Percentiles rank a stretch among this genome's conserved stretches.
phyloP scores from a whole-genome alignment of 169 alveolate genomes.

The Cystoisospora suis region DNA sequence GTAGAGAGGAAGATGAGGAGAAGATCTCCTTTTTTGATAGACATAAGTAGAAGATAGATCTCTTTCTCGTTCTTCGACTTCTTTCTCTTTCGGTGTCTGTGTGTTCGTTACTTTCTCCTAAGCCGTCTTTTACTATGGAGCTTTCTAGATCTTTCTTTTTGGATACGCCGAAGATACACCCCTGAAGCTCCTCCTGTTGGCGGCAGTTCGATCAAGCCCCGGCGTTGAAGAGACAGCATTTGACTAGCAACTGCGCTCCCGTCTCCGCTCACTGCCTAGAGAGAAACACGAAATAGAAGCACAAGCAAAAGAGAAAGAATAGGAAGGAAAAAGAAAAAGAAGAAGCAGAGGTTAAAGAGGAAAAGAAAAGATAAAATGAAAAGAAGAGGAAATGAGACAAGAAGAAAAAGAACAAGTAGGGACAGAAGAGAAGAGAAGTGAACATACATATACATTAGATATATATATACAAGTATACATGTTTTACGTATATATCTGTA shows the following conservation, averaged over 20 bases:
- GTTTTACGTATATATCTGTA: too few species aligned
- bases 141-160: neutral
- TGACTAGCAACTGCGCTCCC: neutral
- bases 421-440: neutral
- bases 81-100: too few species aligned
- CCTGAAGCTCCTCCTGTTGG: constrained; percentile 23
- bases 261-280: neutral
- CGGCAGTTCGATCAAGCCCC: constrained; percentile 22
- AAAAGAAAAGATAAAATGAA: neutral
- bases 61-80: too few species aligned
- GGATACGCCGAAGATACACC: neutral
- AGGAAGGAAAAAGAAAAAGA: neutral
- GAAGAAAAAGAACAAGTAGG: neutral
- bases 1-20: too few species aligned
- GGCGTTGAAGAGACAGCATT: neutral
- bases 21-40: too few species aligned
- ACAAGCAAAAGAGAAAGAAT: neutral
- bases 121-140: neutral
- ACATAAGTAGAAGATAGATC: too few species aligned
- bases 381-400: neutral
- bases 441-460: neutral
- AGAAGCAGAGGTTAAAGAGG: neutral
- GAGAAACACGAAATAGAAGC: neutral
- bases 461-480: too few species aligned
- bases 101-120: neutral